Percentiles rank a stretch among this genome's conserved stretches.
phyloP scores from a whole-genome alignment of 2,329 filamentous ascomycete genomes.

The Penicillium occitanis region DNA sequence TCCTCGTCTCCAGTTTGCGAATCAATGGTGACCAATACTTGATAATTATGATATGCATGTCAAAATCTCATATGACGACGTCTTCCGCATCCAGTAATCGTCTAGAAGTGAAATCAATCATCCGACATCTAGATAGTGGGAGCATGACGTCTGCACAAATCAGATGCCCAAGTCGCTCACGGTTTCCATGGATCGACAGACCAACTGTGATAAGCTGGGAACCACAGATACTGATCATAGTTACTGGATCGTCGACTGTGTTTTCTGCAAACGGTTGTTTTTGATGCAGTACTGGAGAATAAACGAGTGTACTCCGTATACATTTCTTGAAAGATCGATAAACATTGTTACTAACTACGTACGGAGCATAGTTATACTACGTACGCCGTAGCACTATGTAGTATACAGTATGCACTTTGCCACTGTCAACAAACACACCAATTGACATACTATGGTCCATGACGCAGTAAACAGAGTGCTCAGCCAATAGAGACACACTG shows the following conservation, averaged over 20 bases:
- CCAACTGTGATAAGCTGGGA: background rate
- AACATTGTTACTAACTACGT: too few relatives aligned
- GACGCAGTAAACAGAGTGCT: constrained; percentile 8
- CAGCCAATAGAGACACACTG: background rate
- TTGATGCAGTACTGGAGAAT: background rate
- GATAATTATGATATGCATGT: background rate
- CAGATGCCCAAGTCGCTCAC: background rate
- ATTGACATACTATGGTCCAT: background rate
- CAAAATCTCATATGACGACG: background rate
- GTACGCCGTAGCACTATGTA: too few relatives aligned
- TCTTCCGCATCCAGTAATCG: background rate
- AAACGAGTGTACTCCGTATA: too few relatives aligned
- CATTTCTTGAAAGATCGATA: too few relatives aligned
- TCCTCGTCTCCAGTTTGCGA: background rate
- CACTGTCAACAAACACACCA: background rate
- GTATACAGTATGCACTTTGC: background rate
- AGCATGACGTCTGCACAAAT: background rate
- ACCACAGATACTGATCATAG: background rate
- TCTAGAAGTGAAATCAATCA: background rate
- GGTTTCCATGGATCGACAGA: background rate
- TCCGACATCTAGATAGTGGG: background rate
- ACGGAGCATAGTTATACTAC: too few relatives aligned
- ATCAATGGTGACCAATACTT: background rate
- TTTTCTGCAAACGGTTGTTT: background rate
- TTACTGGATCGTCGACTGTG: background rate